Evolutionary conservation across 2,329 filamentous ascomycete genomes (phyloP).

Genomic region (Calycina marina): DNA sequence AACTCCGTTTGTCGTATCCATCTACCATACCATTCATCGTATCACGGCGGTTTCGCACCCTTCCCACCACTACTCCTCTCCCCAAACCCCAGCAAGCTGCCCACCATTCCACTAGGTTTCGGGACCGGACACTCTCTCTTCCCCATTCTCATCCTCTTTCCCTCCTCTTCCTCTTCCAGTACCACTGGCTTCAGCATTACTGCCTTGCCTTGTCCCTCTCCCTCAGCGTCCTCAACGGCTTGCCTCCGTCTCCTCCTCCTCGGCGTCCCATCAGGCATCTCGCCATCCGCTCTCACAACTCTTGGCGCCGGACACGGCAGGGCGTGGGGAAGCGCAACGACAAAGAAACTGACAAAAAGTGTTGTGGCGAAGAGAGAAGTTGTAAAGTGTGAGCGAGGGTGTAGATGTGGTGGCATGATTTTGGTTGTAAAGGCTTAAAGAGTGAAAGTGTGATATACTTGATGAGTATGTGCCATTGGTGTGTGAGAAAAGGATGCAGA

Average conservation of each 20-base stretch:
- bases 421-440: no score
- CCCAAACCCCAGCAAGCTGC: slow-evolving; percentile 42
- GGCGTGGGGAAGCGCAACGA: slow-evolving; percentile 79
- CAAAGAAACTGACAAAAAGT: slow-evolving; percentile 74
- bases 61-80: slow-evolving; percentile 12
- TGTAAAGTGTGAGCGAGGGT: slow-evolving; percentile 86
- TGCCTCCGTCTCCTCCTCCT: slow-evolving; percentile 29
- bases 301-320: slow-evolving; percentile 82
- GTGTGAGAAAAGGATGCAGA: no score
- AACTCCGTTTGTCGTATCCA: no score
- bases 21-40: no score
- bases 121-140: slow-evolving; percentile 80
- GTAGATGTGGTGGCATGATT: slow-evolving; percentile 69
- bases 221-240: slow-evolving; percentile 24
- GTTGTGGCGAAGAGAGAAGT: slow-evolving; percentile 93
- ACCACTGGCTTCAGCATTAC: slow-evolving; percentile 6
- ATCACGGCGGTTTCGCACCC: slow-evolving; percentile 17
- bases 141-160: no score
- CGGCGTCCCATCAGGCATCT: slow-evolving; percentile 19
- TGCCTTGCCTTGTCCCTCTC: no score
- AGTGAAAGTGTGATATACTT: no score
- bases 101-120: slow-evolving; percentile 69
- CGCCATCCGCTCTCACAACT: slow-evolving; percentile 55
- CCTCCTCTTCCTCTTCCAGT: no score
- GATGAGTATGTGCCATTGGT: no score